Conservation (phyloP, 2,329 filamentous ascomycete genomes). For the Coniochaeta sp. region DNA sequence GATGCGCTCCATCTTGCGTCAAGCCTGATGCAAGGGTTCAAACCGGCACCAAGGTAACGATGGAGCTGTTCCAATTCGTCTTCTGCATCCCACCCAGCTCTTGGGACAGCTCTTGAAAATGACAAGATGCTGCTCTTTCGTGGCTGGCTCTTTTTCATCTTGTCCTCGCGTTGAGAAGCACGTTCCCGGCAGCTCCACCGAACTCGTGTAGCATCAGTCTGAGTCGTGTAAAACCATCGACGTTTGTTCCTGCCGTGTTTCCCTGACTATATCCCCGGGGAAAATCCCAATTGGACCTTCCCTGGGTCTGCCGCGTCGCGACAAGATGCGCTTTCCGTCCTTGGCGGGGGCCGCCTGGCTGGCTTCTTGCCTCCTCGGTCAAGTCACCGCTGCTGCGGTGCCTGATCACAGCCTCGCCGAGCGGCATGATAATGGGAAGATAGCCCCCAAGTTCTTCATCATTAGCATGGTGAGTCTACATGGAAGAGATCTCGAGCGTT, state of each 20-base stretch:
- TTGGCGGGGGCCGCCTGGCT: not conserved
- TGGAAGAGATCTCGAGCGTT: not conserved
- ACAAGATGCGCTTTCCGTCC: conserved; percentile 1
- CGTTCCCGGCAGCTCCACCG: not conserved
- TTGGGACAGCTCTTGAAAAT: not conserved
- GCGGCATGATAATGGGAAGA: conserved; percentile 11
- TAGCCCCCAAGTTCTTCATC: conserved; percentile 54
- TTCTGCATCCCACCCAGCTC: not conserved
- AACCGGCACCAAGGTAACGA: not conserved
- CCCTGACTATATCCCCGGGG: not conserved
- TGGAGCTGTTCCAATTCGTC: not conserved
- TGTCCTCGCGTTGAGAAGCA: not conserved
- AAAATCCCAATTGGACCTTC: not conserved
- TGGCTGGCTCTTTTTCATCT: not conserved
- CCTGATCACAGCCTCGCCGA: not conserved
- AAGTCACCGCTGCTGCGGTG: not conserved
- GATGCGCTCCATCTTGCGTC: not conserved
- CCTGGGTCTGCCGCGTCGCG: not conserved
- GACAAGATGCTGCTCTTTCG: not conserved
- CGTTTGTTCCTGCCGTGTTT: not conserved
- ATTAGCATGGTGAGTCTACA: conserved; percentile 46
- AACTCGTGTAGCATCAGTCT: not conserved
- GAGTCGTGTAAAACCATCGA: not conserved
- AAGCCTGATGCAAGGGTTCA: not conserved
- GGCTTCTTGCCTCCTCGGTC: not conserved